Evolutionary conservation across 495 filamentous ascomycete species (phyloP).

Genomic region (Neurospora sp.): DNA sequence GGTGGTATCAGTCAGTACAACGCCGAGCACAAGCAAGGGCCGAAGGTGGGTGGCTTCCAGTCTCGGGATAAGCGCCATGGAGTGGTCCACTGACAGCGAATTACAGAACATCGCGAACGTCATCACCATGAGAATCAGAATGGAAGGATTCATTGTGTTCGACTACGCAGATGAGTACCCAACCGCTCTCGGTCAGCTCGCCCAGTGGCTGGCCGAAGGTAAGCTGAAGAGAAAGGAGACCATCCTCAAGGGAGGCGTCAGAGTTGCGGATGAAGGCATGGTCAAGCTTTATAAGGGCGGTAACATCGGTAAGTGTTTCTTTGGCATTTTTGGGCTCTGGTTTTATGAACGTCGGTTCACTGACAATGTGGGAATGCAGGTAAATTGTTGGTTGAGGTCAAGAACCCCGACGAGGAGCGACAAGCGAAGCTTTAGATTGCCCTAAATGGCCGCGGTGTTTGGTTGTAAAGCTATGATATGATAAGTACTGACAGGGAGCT

Average conservation of each 20-base stretch:
- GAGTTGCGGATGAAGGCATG: slow-evolving; percentile 40
- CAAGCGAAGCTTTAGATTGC: background rate
- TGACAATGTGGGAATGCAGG: slow-evolving; percentile 8
- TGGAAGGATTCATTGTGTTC: slow-evolving; percentile 54
- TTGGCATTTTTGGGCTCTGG: background rate
- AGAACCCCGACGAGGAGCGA: slow-evolving; percentile 11
- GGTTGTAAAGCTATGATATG: background rate
- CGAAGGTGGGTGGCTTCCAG: slow-evolving; percentile 16
- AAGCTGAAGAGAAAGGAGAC: slow-evolving; percentile 48
- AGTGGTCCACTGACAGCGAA: background rate
- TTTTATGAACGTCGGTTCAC: background rate
- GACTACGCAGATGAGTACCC: slow-evolving; percentile 37
- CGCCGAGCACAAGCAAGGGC: slow-evolving; percentile 14
- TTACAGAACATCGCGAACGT: slow-evolving; percentile 22
- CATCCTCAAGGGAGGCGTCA: slow-evolving; percentile 43
- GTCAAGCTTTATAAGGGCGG: slow-evolving; percentile 42
- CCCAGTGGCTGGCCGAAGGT: slow-evolving; percentile 41
- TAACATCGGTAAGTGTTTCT: slow-evolving; percentile 39
- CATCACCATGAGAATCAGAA: slow-evolving; percentile 29
- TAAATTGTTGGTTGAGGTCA: slow-evolving; percentile 23
- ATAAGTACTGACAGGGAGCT: background rate
- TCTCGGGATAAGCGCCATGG: too few relatives aligned
- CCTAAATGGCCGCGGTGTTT: background rate
- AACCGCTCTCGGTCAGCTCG: slow-evolving; percentile 35
- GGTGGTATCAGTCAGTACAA: slow-evolving; percentile 42